Percentiles rank a stretch among this genome's conserved stretches.
These are phyloP conservation scores for Marasmius oreades DNA, from an alignment of 1,284 basidiomycete genomes.

Conservation along the genomic window DNA sequence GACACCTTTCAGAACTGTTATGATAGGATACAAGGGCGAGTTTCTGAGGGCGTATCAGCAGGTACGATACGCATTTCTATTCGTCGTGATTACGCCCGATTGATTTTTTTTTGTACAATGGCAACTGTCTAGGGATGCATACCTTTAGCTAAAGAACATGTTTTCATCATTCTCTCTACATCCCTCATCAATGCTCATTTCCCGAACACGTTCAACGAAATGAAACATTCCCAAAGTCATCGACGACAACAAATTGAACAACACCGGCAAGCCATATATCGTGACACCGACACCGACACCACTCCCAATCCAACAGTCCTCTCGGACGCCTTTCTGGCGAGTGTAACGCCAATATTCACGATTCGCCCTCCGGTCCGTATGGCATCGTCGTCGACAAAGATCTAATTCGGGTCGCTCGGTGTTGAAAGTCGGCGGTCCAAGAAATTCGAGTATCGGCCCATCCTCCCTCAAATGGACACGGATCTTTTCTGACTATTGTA, in stretches of 20 bases:
- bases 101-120: no score
- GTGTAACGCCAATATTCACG: slow-evolving; percentile 5
- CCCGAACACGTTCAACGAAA: no score
- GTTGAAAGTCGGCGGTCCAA: not conserved
- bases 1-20: not conserved
- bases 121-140: not conserved
- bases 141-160: slow-evolving; percentile 5
- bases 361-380: slow-evolving; percentile 7
- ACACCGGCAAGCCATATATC: no score
- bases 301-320: slow-evolving; percentile 3
- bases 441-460: no score
- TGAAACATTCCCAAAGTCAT: no score
- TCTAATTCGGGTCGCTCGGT: not conserved
- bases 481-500: no score
- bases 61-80: not conserved
- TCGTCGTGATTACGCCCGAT: no score
- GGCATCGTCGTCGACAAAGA: not conserved
- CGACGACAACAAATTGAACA: no score
- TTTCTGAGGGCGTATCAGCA: not conserved
- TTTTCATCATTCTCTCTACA: not conserved
- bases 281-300: no score
- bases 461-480: no score
- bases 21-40: not conserved
- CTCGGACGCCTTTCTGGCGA: slow-evolving; percentile 6
- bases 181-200: no score